A percentile compares a stretch with the other conserved stretches of the same genome.
These are phyloP conservation scores for Saccharomycopsis vini DNA, from an alignment of 805 yeast genomes.

Conservation along the genomic window DNA sequence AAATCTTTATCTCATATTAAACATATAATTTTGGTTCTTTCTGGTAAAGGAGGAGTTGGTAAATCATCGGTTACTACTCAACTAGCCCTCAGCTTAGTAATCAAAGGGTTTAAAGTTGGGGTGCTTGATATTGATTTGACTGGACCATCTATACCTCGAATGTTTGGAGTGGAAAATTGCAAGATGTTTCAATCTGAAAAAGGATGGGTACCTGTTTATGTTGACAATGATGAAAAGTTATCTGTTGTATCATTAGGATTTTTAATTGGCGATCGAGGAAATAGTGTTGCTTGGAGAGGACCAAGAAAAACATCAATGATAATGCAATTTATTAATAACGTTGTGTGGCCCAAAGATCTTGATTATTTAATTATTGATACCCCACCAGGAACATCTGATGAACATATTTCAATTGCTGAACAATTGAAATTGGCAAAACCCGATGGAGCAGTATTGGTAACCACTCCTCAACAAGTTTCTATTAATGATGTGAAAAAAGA, in stretches of 20 bases:
- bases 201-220: conserved; percentile 88
- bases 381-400: conserved; percentile 98
- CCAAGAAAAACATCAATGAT: conserved; percentile 98
- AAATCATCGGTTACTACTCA: conserved; percentile 95
- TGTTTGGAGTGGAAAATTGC: conserved; percentile 81
- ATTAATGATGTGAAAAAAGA: conserved; percentile 93
- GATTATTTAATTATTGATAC: conserved; percentile 91
- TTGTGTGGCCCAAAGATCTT: conserved; percentile 56
- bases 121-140: conserved; percentile 92
- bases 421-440: conserved; percentile 63
- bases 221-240: conserved; percentile 37
- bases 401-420: conserved; percentile 94
- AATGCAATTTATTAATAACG: conserved; percentile 83
- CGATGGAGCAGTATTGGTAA: conserved; percentile 90
- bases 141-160: conserved; percentile 92
- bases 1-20: conserved; percentile 43
- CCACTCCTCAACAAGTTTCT: conserved; percentile 93
- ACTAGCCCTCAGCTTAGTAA: conserved; percentile 69
- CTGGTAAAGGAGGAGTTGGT: conserved; percentile 98
- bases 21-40: conserved; percentile 72
- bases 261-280: conserved; percentile 71
- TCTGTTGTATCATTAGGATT: conserved; percentile 85
- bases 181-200: conserved; percentile 73
- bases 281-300: conserved; percentile 96
- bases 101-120: conserved; percentile 73